These are phyloP conservation scores for Leptomonas pyrrhocoris DNA, from an alignment of 208 protist species.

Conservation along the genomic window DNA sequence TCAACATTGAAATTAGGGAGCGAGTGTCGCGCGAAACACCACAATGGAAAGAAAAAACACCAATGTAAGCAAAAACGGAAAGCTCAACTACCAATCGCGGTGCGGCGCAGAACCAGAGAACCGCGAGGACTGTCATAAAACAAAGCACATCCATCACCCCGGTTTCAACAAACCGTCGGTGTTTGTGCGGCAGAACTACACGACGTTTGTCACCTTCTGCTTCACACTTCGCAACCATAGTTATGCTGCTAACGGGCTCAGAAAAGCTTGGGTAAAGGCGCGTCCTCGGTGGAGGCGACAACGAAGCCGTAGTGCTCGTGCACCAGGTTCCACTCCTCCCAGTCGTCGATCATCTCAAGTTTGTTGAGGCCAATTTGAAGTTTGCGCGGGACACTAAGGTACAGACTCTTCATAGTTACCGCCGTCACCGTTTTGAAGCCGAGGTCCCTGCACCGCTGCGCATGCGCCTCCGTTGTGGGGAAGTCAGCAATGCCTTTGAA, in stretches of 20 bases:
- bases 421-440: slow-evolving; percentile 73
- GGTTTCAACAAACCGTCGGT: too few species aligned
- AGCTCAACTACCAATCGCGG: too few species aligned
- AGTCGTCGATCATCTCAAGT: slow-evolving; percentile 92
- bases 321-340: slow-evolving; percentile 92
- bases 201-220: too few species aligned
- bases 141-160: too few species aligned
- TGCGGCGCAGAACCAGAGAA: too few species aligned
- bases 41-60: too few species aligned
- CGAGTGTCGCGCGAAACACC: too few species aligned
- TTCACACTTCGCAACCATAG: too few species aligned
- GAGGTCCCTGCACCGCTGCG: slow-evolving; percentile 62
- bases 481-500: slow-evolving; percentile 79
- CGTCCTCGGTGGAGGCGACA: slow-evolving; percentile 56
- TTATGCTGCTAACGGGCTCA: neutral
- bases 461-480: slow-evolving; percentile 72
- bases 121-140: too few species aligned
- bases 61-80: too few species aligned
- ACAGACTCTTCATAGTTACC: slow-evolving; percentile 79
- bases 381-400: slow-evolving; percentile 75
- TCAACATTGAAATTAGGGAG: neutral
- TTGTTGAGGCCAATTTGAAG: slow-evolving; percentile 67
- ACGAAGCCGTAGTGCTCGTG: slow-evolving; percentile 94
- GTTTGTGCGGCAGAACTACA: too few species aligned
- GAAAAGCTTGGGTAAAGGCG: slow-evolving; percentile 52